These are phyloP conservation scores for Stylosanthes scabra DNA, from an alignment of 331 rosid species.

Conservation along the genomic window DNA sequence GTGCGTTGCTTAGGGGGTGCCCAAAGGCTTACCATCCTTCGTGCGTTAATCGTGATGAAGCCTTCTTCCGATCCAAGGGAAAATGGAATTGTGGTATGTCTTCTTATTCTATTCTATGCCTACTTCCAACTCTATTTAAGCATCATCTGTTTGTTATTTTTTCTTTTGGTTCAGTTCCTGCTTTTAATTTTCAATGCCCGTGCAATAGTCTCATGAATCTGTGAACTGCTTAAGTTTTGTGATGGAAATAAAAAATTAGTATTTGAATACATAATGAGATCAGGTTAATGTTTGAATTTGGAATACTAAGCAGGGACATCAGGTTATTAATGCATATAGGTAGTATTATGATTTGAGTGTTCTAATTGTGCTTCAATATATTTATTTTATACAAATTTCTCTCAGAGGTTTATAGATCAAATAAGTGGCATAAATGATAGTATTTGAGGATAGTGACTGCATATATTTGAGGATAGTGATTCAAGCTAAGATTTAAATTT, in stretches of 20 bases:
- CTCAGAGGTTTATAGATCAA: constrained; percentile 1
- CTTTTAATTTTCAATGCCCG: constrained; percentile 2
- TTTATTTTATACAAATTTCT: constrained; percentile 8
- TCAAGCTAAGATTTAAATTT: too few relatives aligned
- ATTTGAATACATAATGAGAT: too few relatives aligned
- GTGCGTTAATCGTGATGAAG: constrained; percentile 91
- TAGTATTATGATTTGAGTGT: constrained; percentile 10
- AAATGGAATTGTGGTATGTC: constrained; percentile 95
- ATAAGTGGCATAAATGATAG: not conserved
- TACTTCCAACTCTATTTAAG: not conserved
- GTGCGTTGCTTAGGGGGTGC: constrained; percentile 76
- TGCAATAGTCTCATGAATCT: constrained; percentile 7
- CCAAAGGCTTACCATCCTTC: constrained; percentile 99
- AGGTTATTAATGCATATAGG: not conserved
- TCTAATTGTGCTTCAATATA: constrained; percentile 9
- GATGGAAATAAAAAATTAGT: not conserved
- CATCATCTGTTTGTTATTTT: not conserved
- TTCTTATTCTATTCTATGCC: constrained; percentile 24
- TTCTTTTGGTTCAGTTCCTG: not conserved
- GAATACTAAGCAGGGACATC: not conserved
- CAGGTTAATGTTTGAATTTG: not conserved
- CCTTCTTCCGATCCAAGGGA: constrained; percentile 95
- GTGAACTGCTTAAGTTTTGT: constrained; percentile 1
- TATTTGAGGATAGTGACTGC: not conserved
- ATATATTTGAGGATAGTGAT: too few relatives aligned